Base-by-base conservation (phyloP, 225 moss, liverwort and hornwort genomes). In the Straminergon stramineum region DNA sequence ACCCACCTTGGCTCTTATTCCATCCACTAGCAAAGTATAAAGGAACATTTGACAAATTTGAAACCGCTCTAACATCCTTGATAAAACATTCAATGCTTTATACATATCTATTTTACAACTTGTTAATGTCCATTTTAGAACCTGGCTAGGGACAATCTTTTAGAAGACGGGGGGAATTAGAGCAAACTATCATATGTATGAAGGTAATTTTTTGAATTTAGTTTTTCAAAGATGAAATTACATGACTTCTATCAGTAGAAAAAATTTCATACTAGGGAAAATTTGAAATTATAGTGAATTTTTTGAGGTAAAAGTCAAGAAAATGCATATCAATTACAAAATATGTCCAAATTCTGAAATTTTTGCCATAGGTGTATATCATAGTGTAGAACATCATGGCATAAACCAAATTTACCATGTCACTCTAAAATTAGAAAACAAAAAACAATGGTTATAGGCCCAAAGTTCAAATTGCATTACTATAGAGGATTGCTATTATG, bases 221-320 rank as follows among this genome's bases (percentile, higher is more conserved):
- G 5, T 24, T 70, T 39, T 15, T 15, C 8, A 39, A 0, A 41
- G 39, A 15, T 24, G 8, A 39, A 41, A 35, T 39, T 8, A 23
- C 2, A 22, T n/a, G 22, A 22, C 13, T 19, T 12, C 3, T 7
- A 37, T 8, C 0, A 12, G 4, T n/a, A 5, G 1, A 5, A 68
- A 68, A n/a, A 68, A 2, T 7, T n/a, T n/a, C 13, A n/a, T 0
- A n/a, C 23, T 13, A 0, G 3, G 6, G 24, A 39, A 15, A 39
- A 39, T 41, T 15, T 37, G 7, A 39, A 39, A 24, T 70, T 23
- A 14, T 24, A 14, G 0, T 8, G 4, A 70, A 70, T 14, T 24
- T 23, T n/a, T 26, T 8, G 3, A 24, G 5, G 3, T 15, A 71
- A 39, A 70, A 70, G 0, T 39, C 2, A 24, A 70, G 39, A 41